Conservation (phyloP, 2,329 filamentous ascomycete genomes). For the Trichoderma sp. region DNA sequence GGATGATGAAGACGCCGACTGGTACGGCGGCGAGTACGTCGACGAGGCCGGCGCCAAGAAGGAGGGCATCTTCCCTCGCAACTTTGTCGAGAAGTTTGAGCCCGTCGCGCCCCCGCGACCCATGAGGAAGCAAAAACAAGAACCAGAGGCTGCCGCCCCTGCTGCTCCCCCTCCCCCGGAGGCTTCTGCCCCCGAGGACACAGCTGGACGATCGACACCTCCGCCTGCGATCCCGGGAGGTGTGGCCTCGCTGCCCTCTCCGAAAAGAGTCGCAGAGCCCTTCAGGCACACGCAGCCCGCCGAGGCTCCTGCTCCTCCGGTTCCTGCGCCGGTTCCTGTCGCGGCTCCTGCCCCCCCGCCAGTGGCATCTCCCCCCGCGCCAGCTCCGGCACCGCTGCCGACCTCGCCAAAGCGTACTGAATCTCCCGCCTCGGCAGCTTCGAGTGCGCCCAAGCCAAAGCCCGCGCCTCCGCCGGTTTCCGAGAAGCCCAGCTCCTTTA, state of each 20-base stretch:
- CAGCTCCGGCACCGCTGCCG: slow-evolving; percentile 33
- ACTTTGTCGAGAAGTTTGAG: slow-evolving; percentile 97
- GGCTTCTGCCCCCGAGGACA: slow-evolving; percentile 42
- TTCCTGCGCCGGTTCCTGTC: slow-evolving; percentile 34
- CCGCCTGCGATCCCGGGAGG: slow-evolving; percentile 38
- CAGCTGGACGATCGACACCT: slow-evolving; percentile 42
- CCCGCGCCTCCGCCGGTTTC: slow-evolving; percentile 65
- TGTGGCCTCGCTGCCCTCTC: slow-evolving; percentile 36
- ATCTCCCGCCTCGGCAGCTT: slow-evolving; percentile 46
- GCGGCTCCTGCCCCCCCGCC: slow-evolving; percentile 33
- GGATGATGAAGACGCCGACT: slow-evolving; percentile 89
- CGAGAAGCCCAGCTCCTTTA: slow-evolving; percentile 86
- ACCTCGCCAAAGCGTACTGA: slow-evolving; percentile 45
- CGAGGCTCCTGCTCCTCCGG: slow-evolving; percentile 40
- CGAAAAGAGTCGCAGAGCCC: slow-evolving; percentile 43
- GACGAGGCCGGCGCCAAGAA: slow-evolving; percentile 74
- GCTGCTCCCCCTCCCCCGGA: slow-evolving; percentile 41
- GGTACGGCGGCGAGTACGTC: slow-evolving; percentile 87
- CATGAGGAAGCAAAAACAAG: slow-evolving; percentile 72
- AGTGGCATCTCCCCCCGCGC: slow-evolving; percentile 32
- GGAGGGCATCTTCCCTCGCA: slow-evolving; percentile 90
- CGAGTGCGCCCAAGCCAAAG: slow-evolving; percentile 37
- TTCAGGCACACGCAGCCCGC: slow-evolving; percentile 41
- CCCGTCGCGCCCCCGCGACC: slow-evolving; percentile 88
- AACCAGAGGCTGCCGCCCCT: slow-evolving; percentile 42